Evolutionary conservation across 2,329 filamentous ascomycete species (phyloP).

Genomic region (Scopulariopsis brevicaulis): DNA sequence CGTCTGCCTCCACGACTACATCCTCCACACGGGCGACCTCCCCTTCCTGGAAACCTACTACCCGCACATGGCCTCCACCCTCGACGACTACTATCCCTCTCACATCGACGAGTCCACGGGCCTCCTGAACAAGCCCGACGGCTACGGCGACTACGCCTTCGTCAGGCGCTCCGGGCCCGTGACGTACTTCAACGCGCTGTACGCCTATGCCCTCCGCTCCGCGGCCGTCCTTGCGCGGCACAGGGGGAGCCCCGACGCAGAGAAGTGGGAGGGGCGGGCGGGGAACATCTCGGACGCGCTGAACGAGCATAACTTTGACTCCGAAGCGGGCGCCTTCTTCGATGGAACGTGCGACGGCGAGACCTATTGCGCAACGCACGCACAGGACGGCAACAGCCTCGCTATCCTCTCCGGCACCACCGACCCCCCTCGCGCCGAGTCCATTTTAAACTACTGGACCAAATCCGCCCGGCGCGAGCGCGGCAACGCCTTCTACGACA

Average conservation of each 20-base stretch:
- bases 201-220: constrained; percentile 30
- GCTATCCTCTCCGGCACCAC: constrained; percentile 24
- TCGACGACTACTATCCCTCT: constrained; percentile 33
- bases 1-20: constrained; percentile 31
- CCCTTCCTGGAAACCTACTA: constrained; percentile 30
- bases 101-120: constrained; percentile 24
- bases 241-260: constrained; percentile 15
- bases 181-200: constrained; percentile 41
- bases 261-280: constrained; percentile 26
- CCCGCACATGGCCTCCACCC: constrained; percentile 21
- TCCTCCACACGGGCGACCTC: constrained; percentile 35
- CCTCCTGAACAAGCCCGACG: constrained; percentile 27
- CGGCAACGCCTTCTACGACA: constrained; percentile 41
- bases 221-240: constrained; percentile 28
- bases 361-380: constrained; percentile 24
- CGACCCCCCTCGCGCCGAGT: constrained; percentile 9
- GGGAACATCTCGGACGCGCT: constrained; percentile 21
- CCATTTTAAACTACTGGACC: constrained; percentile 26
- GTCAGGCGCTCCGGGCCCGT: constrained; percentile 31
- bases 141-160: constrained; percentile 41
- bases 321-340: constrained; percentile 27
- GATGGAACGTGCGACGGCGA: constrained; percentile 22
- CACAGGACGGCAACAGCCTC: constrained; percentile 39
- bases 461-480: constrained; percentile 23
- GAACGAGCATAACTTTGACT: constrained; percentile 27